These are phyloP conservation scores for Aspergillus sp. DNA, from an alignment of 2,329 filamentous ascomycete species.

Conservation along the genomic window DNA sequence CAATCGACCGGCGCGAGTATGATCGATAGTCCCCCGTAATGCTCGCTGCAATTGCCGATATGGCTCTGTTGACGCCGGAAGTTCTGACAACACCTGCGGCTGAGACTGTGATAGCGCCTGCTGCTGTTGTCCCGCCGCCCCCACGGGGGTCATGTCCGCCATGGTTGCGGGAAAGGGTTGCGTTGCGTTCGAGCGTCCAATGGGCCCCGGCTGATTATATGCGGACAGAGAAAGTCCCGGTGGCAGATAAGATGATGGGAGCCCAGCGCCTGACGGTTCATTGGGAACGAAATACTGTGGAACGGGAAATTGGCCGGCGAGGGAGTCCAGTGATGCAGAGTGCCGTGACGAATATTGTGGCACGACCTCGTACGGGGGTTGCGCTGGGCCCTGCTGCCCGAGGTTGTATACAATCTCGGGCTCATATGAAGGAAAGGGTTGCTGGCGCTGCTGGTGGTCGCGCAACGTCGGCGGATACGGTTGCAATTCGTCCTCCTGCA, in stretches of 20 bases:
- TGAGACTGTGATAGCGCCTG: constrained; percentile 30
- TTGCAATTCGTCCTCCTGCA: constrained; percentile 56
- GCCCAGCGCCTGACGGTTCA: constrained; percentile 63
- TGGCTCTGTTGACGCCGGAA: constrained; percentile 62
- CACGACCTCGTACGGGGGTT: constrained; percentile 70
- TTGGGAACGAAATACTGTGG: constrained; percentile 71
- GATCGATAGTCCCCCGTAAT: constrained; percentile 66
- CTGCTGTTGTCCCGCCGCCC: constrained; percentile 38
- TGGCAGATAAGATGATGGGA: constrained; percentile 65
- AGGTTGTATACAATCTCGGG: constrained; percentile 79
- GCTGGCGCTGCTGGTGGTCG: constrained; percentile 51
- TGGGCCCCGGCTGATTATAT: constrained; percentile 63
- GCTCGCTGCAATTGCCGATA: constrained; percentile 63
- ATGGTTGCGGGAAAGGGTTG: constrained; percentile 55
- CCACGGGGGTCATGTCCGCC: constrained; percentile 46
- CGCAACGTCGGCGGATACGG: constrained; percentile 65
- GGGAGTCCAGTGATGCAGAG: constrained; percentile 73
- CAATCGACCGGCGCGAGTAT: constrained; percentile 63
- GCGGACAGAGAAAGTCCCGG: constrained; percentile 58
- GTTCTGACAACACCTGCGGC: constrained; percentile 39
- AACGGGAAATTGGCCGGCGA: constrained; percentile 66
- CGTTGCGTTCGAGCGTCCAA: constrained; percentile 50
- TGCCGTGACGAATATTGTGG: constrained; percentile 75
- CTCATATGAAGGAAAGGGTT: constrained; percentile 55
- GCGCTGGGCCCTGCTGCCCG: constrained; percentile 59